Base-by-base conservation (phyloP, 2,329 filamentous ascomycete species). In the Fusarium sp. region DNA sequence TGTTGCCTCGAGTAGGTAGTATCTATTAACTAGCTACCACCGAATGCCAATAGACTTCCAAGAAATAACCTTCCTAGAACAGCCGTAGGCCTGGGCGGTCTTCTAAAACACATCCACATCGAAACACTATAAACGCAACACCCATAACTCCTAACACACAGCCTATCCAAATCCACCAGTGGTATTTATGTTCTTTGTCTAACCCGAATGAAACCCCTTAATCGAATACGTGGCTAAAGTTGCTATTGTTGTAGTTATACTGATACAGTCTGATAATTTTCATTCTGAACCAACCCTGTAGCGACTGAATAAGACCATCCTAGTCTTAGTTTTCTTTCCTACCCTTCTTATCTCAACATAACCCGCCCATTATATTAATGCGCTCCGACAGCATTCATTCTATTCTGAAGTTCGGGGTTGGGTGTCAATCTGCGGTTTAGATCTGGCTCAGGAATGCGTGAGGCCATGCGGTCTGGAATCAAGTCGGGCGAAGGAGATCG, bases 391-490 rank as follows among this genome's bases (percentile, higher is more conserved):
- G 71, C 74, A 42, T 77, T 76, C 37, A 78, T 49, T 41, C 71
- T 76, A 55, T 77, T 70, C 78, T 86, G 83, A 72, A 81, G 75
- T 76, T 86, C 85, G 7, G 84, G 85, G 59, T 83, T 85, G 4
- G 85, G 85, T 7, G 85, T 87, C 69, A 86, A 72, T 20, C 85
- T 80, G 62, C 80, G 76, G 71, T 76, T 80, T 32, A 86, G 78
- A 23, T 78, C 79, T n/a, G 85, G 83, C 58, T 87, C 85, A 12
- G 84, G 83, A 48, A 89, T 85, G 53, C 88, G 85, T 55, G 87
- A 86, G 10, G 86, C 87, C 88, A 90, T 90, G 53, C 88, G 84
- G 75, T 91, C 89, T 13, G 88, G 88, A n/a, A 90, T 77, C 35
- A 91, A 80, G 56, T 91, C 89, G 3, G 87, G 87, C 12, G 88